phyloP scores from a whole-genome alignment of 2,329 filamentous ascomycete genomes.

The Kalaharituber pfeilii region DNA sequence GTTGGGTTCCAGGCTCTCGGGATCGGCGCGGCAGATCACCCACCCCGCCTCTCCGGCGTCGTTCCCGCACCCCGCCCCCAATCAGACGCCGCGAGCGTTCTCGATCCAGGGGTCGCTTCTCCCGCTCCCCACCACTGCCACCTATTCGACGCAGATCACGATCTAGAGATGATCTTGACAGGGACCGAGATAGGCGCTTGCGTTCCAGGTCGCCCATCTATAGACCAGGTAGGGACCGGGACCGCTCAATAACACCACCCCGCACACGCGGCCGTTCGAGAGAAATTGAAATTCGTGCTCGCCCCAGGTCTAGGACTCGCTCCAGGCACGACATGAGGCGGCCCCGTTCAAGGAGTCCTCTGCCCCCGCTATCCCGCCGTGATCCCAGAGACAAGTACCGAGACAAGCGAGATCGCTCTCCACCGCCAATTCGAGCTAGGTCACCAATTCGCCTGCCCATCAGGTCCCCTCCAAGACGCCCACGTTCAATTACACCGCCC shows the following conservation, averaged over 20 bases:
- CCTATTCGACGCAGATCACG: not conserved
- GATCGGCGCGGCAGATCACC: not conserved
- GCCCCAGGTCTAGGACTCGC: not conserved
- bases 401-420: not conserved
- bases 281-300: not conserved
- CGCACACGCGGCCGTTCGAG: not conserved
- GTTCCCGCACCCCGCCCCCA: not conserved
- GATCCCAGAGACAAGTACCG: not conserved
- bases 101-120: not conserved
- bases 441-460: not conserved
- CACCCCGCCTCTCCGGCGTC: not conserved
- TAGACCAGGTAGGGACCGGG: not conserved
- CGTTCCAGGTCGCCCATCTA: not conserved
- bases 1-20: not conserved
- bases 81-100: not conserved
- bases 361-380: not conserved
- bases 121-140: not conserved
- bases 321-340: slow-evolving; percentile 1
- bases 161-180: not conserved
- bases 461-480: not conserved
- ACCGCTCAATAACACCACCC: not conserved
- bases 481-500: not conserved
- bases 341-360: not conserved
- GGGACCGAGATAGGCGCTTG: not conserved
- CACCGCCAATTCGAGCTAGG: not conserved